Evolutionary conservation across 371 early-diverging fungal genomes (phyloP).

Genomic region (Lichtheimia ramosa): DNA sequence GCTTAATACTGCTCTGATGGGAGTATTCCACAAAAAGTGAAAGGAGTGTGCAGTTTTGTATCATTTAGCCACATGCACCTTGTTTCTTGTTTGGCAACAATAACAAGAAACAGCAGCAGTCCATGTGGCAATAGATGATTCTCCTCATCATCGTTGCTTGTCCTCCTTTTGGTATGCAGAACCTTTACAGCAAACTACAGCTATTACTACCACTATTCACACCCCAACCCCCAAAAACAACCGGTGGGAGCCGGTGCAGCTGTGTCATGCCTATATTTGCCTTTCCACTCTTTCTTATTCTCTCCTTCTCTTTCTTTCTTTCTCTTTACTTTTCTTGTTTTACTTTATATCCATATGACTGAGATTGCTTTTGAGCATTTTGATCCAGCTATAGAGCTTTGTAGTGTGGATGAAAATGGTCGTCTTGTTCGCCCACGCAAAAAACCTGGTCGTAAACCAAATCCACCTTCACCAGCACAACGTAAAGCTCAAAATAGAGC

Average conservation of each 20-base stretch:
- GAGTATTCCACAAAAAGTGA: too few relatives aligned
- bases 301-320: background rate
- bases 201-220: too few relatives aligned
- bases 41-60: too few relatives aligned
- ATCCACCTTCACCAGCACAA: conserved; percentile 42
- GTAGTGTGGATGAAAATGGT: conserved; percentile 30
- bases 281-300: conserved; percentile 1
- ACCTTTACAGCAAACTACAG: too few relatives aligned
- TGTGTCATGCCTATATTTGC: background rate
- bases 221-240: too few relatives aligned
- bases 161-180: too few relatives aligned
- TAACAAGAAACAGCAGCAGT: too few relatives aligned
- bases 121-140: too few relatives aligned
- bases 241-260: background rate
- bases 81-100: too few relatives aligned
- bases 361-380: conserved; percentile 36
- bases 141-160: too few relatives aligned
- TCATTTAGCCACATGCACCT: too few relatives aligned
- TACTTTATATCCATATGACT: conserved; percentile 11
- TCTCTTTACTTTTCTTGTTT: background rate
- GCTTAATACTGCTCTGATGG: too few relatives aligned
- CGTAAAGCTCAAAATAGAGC: conserved; percentile 45
- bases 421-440: conserved; percentile 31
- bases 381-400: conserved; percentile 28
- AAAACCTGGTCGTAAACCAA: conserved; percentile 32